Conservation (phyloP, 495 filamentous ascomycete genomes). For the Aspergillus carlsbadensis region DNA sequence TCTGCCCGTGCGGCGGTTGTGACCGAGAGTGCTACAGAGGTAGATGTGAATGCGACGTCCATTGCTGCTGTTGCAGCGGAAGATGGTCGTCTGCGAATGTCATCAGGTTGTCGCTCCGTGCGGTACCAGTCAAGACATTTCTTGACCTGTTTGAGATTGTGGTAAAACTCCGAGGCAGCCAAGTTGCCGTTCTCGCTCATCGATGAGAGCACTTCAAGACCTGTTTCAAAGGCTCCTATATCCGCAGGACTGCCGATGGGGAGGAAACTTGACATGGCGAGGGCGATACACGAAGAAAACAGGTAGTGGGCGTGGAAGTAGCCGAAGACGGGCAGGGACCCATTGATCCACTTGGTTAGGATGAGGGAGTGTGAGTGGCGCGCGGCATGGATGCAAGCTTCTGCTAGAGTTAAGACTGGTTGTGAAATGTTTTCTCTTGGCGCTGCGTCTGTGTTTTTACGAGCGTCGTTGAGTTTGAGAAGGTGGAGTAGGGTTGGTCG, state of each 20-base stretch:
- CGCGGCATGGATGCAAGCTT: constrained; percentile 47
- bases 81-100: background rate
- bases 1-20: background rate
- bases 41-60: background rate
- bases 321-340: constrained; percentile 43
- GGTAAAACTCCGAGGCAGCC: constrained; percentile 40
- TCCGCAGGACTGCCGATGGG: constrained; percentile 39
- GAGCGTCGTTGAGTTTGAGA: constrained; percentile 30
- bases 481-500: constrained; percentile 43
- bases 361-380: constrained; percentile 44
- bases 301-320: constrained; percentile 50
- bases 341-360: constrained; percentile 45
- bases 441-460: background rate
- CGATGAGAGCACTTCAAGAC: constrained; percentile 37
- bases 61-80: background rate
- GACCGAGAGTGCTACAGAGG: background rate
- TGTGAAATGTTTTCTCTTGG: constrained; percentile 30
- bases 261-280: constrained; percentile 45
- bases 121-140: constrained; percentile 32
- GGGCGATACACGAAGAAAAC: constrained; percentile 41
- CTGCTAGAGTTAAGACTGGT: constrained; percentile 40
- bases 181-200: constrained; percentile 46
- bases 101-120: constrained; percentile 8
- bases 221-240: constrained; percentile 37
- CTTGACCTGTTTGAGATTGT: constrained; percentile 38